A percentile compares a stretch with the other conserved stretches of the same genome.
These are phyloP conservation scores for Actinomortierella wolfii DNA, from an alignment of 371 early-diverging fungal species.

Conservation along the genomic window DNA sequence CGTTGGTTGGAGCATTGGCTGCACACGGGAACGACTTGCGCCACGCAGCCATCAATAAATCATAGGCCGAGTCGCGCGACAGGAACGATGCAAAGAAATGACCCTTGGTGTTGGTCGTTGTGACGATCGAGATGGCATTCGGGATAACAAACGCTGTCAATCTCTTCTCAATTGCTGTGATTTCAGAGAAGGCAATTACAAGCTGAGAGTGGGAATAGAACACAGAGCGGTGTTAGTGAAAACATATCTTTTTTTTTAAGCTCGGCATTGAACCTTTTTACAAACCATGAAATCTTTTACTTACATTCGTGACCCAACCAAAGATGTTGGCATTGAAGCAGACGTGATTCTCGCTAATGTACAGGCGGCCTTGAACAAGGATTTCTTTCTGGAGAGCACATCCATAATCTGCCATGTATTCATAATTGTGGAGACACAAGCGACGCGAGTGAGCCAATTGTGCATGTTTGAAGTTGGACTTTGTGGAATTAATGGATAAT, in stretches of 20 bases:
- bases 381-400: conserved; percentile 95
- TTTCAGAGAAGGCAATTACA: conserved; percentile 82
- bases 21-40: conserved; percentile 49
- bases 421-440: too few relatives aligned
- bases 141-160: conserved; percentile 85
- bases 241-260: conserved; percentile 1
- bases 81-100: conserved; percentile 85
- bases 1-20: conserved; percentile 18
- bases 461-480: too few relatives aligned
- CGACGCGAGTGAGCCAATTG: too few relatives aligned
- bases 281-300: not conserved
- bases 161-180: conserved; percentile 81
- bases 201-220: conserved; percentile 50
- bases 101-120: conserved; percentile 49
- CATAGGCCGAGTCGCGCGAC: conserved; percentile 78
- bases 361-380: conserved; percentile 89
- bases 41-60: conserved; percentile 76
- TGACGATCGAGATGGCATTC: conserved; percentile 83
- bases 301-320: conserved; percentile 93
- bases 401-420: conserved; percentile 67
- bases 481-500: too few relatives aligned
- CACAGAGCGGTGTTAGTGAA: conserved; percentile 2
- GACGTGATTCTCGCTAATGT: conserved; percentile 82
- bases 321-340: conserved; percentile 96
- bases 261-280: not conserved